Percentiles rank a stretch among this genome's conserved stretches.
These are phyloP conservation scores for Pythium dissimile DNA, from an alignment of 352 stramenopile species.

Conservation along the genomic window DNA sequence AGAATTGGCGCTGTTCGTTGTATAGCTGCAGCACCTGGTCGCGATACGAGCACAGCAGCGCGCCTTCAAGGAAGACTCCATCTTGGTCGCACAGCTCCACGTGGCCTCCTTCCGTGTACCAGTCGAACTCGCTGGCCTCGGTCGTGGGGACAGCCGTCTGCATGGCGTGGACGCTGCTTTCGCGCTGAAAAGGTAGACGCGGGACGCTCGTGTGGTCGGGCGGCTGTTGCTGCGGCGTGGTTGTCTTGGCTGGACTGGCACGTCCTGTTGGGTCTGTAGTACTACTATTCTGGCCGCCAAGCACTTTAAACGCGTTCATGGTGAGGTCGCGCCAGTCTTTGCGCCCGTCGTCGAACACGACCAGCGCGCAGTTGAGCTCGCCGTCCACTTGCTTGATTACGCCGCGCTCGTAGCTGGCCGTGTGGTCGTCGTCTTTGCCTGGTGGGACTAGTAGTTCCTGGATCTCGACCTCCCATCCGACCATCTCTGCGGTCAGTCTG, in stretches of 20 bases:
- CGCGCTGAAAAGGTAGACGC: neutral
- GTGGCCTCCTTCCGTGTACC: constrained; percentile 46
- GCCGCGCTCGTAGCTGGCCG: constrained; percentile 15
- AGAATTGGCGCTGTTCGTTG: constrained; percentile 51
- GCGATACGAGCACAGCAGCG: constrained; percentile 41
- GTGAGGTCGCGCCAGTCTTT: constrained; percentile 59
- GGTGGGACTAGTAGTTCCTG: no score
- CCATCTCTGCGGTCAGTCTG: constrained; percentile 30
- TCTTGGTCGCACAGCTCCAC: constrained; percentile 40
- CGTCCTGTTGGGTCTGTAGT: no score
- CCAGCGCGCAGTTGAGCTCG: constrained; percentile 51
- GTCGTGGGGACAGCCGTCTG: constrained; percentile 1
- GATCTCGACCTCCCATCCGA: constrained; percentile 46
- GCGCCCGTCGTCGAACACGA: constrained; percentile 36
- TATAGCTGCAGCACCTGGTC: constrained; percentile 41
- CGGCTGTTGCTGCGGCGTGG: neutral
- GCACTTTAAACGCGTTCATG: constrained; percentile 39
- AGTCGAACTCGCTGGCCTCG: constrained; percentile 35
- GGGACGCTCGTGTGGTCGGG: neutral
- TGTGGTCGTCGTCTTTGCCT: neutral
- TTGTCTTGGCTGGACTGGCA: neutral
- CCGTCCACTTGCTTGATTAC: constrained; percentile 48
- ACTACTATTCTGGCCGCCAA: no score
- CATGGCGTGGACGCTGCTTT: neutral
- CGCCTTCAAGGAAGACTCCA: constrained; percentile 42